phyloP scores from a whole-genome alignment of 148 eudicot genomes.

The Diospyros kaki region DNA sequence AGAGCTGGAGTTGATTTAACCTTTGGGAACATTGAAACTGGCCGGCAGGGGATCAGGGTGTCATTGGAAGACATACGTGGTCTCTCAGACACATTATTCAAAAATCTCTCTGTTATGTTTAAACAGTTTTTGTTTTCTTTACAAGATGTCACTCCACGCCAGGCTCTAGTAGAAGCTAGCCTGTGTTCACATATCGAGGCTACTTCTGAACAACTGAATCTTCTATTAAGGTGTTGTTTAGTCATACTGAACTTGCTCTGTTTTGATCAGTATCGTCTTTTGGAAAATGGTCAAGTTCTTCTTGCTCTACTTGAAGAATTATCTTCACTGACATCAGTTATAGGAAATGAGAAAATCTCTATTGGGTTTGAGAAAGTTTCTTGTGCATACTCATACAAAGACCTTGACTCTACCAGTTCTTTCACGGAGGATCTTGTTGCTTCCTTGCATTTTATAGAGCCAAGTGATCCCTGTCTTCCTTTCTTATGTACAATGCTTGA shows the following conservation, averaged over 20 bases:
- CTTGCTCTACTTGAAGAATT: constrained; percentile 32
- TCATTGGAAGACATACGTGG: constrained; percentile 25
- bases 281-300: constrained; percentile 40
- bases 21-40: constrained; percentile 8
- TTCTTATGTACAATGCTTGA: constrained; percentile 47
- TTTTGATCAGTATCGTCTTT: constrained; percentile 28
- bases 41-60: constrained; percentile 24
- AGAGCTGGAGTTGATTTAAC: constrained; percentile 14
- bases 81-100: constrained; percentile 38
- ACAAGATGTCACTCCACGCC: constrained; percentile 19
- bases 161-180: constrained; percentile 20
- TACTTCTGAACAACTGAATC: constrained; percentile 37
- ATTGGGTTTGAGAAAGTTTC: constrained; percentile 28
- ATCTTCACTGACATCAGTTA: constrained; percentile 20
- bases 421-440: constrained; percentile 32
- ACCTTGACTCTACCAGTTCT: constrained; percentile 24
- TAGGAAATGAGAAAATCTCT: constrained; percentile 9
- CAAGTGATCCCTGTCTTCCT: constrained; percentile 25
- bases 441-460: constrained; percentile 37
- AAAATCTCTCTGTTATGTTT: constrained; percentile 38
- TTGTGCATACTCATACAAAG: constrained; percentile 16
- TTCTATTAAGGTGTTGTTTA: constrained; percentile 69
- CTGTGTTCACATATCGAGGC: constrained; percentile 11
- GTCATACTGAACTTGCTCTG: constrained; percentile 38
- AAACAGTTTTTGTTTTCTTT: constrained; percentile 20